These are phyloP conservation scores for Cladosporium halotolerans DNA, from an alignment of 2,329 filamentous ascomycete genomes.

Conservation along the genomic window DNA sequence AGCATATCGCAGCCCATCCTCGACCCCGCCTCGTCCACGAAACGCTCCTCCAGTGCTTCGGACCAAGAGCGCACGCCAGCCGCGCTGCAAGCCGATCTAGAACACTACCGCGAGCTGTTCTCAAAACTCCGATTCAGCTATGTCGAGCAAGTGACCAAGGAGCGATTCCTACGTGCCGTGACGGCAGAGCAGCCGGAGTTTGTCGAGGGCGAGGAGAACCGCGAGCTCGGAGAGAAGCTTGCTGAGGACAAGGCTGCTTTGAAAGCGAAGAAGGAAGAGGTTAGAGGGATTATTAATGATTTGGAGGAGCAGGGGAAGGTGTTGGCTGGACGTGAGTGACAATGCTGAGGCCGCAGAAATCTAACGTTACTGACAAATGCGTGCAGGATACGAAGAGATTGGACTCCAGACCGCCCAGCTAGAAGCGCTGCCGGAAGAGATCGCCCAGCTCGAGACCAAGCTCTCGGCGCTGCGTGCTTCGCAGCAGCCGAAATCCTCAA, in stretches of 20 bases:
- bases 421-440: constrained; percentile 45
- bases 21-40: constrained; percentile 28
- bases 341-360: background rate
- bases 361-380: background rate
- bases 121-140: constrained; percentile 95
- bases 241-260: constrained; percentile 66
- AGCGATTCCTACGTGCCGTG: constrained; percentile 91
- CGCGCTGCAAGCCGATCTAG: constrained; percentile 73
- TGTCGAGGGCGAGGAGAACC: constrained; percentile 74
- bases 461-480: constrained; percentile 41
- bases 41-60: constrained; percentile 67
- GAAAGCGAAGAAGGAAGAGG: constrained; percentile 73
- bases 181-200: constrained; percentile 85
- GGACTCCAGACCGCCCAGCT: constrained; percentile 48
- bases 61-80: constrained; percentile 65
- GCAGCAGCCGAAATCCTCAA: constrained; percentile 29
- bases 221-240: constrained; percentile 66
- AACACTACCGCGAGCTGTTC: constrained; percentile 91
- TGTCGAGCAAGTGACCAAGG: constrained; percentile 96
- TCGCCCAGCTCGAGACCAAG: constrained; percentile 45
- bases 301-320: constrained; percentile 61
- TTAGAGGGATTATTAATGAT: constrained; percentile 64
- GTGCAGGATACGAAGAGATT: constrained; percentile 48
- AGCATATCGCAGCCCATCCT: constrained; percentile 33
- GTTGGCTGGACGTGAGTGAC: constrained; percentile 45